Percentiles rank a stretch among this genome's conserved stretches.
Evolutionary conservation across 176 grass and related monocot genomes (phyloP).

Genomic region (Oryza glumipatula): DNA sequence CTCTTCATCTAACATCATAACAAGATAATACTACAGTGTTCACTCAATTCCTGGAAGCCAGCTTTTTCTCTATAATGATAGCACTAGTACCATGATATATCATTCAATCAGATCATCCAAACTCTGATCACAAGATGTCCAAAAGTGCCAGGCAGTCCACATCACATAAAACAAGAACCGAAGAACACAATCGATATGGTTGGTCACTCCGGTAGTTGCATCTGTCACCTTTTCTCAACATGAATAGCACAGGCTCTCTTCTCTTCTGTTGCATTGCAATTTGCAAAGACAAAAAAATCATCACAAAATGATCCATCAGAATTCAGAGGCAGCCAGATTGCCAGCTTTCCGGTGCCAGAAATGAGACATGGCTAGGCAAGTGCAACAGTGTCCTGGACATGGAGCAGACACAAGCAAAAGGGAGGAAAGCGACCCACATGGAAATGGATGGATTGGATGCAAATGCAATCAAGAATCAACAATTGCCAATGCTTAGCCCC

Average conservation of each 20-base stretch:
- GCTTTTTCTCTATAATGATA: not conserved
- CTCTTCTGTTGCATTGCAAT: not conserved
- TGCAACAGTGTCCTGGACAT: not conserved
- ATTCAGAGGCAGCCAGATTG: not conserved
- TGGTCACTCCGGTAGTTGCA: not conserved
- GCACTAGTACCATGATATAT: not conserved
- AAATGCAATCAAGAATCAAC: not conserved
- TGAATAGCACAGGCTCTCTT: not conserved
- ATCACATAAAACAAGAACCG: not conserved
- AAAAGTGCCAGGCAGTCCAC: not conserved
- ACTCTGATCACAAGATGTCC: not conserved
- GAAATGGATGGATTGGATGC: not conserved
- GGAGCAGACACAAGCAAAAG: not conserved
- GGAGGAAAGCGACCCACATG: not conserved
- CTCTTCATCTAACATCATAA: not conserved
- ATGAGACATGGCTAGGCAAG: not conserved
- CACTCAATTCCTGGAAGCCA: not conserved
- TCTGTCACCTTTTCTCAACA: not conserved
- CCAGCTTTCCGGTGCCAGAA: slow-evolving; percentile 3
- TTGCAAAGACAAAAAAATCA: not conserved
- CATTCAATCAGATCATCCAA: not conserved
- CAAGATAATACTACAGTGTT: not conserved
- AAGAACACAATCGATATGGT: not conserved
- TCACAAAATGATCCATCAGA: not conserved
- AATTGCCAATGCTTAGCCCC: not conserved